Evolutionary conservation across 2,329 filamentous ascomycete genomes (phyloP).

Genomic region (Penicillium sclerotigenum): DNA sequence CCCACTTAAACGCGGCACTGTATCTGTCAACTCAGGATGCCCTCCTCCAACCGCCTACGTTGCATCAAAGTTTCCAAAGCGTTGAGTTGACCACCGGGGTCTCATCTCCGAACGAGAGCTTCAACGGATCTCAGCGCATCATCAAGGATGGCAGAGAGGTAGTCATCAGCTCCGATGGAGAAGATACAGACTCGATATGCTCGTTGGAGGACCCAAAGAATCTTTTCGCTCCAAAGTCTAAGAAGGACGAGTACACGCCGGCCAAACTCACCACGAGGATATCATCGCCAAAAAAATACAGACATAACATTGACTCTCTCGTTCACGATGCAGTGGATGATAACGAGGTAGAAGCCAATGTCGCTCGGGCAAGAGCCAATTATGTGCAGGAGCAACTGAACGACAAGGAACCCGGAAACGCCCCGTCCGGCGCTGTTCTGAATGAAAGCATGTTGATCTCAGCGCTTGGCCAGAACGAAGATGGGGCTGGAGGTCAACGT

Average conservation of each 20-base stretch:
- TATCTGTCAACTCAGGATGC: slow-evolving; percentile 8
- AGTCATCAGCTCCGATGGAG: slow-evolving; percentile 68
- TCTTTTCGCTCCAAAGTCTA: slow-evolving; percentile 32
- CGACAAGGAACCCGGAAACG: not conserved
- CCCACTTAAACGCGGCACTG: slow-evolving; percentile 19
- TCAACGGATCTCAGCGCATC: slow-evolving; percentile 48
- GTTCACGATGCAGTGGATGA: slow-evolving; percentile 59
- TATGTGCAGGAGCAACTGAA: slow-evolving; percentile 17
- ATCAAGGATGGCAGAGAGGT: slow-evolving; percentile 55
- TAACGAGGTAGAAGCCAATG: slow-evolving; percentile 56
- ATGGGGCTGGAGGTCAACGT: slow-evolving; percentile 45
- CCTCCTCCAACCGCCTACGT: not conserved
- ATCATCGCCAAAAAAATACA: slow-evolving; percentile 45
- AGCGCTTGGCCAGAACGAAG: slow-evolving; percentile 43
- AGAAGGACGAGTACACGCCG: not conserved
- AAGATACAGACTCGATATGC: slow-evolving; percentile 59
- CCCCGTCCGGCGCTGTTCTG: slow-evolving; percentile 11
- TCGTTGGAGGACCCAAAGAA: slow-evolving; percentile 52
- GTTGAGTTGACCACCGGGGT: slow-evolving; percentile 9
- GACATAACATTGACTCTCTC: slow-evolving; percentile 62
- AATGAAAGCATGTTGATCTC: slow-evolving; percentile 44
- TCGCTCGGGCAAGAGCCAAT: slow-evolving; percentile 38
- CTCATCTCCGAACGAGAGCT: slow-evolving; percentile 23
- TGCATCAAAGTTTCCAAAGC: slow-evolving; percentile 21
- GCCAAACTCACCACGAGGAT: not conserved